phyloP scores from a whole-genome alignment of 495 filamentous ascomycete species.

The Aspergillus conjunctus region DNA sequence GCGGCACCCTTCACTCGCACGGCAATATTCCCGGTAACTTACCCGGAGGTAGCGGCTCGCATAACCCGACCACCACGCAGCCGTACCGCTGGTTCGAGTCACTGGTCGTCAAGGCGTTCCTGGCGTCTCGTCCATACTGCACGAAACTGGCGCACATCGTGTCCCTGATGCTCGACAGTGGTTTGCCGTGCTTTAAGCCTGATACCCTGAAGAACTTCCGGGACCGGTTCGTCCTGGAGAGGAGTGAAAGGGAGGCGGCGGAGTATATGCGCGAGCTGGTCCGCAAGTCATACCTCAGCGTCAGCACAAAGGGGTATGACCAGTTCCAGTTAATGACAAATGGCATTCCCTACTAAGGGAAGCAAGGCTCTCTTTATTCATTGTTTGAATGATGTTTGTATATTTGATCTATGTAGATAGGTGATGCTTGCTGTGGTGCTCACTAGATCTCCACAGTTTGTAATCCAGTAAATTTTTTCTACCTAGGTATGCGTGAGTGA shows the following conservation, averaged over 20 bases:
- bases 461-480: too few relatives aligned
- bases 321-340: conserved; percentile 97
- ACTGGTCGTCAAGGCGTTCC: conserved; percentile 90
- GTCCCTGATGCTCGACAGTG: conserved; percentile 91
- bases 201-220: conserved; percentile 91
- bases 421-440: too few relatives aligned
- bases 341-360: conserved; percentile 83
- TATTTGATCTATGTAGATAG: too few relatives aligned
- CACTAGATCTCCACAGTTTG: too few relatives aligned
- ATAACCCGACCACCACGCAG: conserved; percentile 68
- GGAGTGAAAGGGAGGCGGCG: conserved; percentile 90
- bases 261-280: conserved; percentile 89
- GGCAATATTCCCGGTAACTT: conserved; percentile 26
- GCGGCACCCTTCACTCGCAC: conserved; percentile 61
- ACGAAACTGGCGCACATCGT: conserved; percentile 89
- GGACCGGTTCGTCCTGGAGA: conserved; percentile 91
- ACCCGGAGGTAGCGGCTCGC: conserved; percentile 34
- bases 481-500: too few relatives aligned
- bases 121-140: conserved; percentile 83
- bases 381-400: too few relatives aligned
- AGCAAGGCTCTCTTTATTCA: too few relatives aligned
- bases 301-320: conserved; percentile 91
- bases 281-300: conserved; percentile 83
- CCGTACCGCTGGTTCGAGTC: conserved; percentile 96
- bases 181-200: conserved; percentile 97